Percentiles rank a stretch among this genome's conserved stretches.
These are phyloP conservation scores for Auricularia sp. DNA, from an alignment of 768 basidiomycete genomes.

Conservation along the genomic window DNA sequence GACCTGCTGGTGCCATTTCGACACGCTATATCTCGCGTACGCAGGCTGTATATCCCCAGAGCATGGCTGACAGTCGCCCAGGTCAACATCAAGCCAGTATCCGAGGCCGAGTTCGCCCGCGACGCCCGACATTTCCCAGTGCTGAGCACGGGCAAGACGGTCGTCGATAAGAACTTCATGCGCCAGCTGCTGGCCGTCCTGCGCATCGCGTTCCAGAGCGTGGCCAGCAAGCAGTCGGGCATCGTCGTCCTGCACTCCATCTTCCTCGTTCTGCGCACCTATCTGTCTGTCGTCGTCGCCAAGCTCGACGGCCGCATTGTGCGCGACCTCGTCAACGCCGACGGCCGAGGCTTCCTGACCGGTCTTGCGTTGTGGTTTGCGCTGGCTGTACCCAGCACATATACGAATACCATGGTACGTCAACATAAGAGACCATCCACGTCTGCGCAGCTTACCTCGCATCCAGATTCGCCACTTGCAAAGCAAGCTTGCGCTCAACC, in stretches of 20 bases:
- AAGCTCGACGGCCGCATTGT: slow-evolving; percentile 85
- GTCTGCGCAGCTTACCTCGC: background rate
- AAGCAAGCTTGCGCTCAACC: slow-evolving; percentile 68
- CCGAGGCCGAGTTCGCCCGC: slow-evolving; percentile 35
- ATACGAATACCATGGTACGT: slow-evolving; percentile 87
- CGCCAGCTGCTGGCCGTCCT: slow-evolving; percentile 66
- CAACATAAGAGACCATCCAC: slow-evolving; percentile 7
- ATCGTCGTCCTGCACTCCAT: slow-evolving; percentile 69
- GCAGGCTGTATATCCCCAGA: slow-evolving; percentile 11
- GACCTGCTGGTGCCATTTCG: slow-evolving; percentile 59
- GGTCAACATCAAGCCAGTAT: slow-evolving; percentile 41
- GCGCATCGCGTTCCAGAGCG: slow-evolving; percentile 59
- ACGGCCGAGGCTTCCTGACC: slow-evolving; percentile 70
- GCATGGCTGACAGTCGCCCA: slow-evolving; percentile 9
- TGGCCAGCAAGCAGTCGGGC: slow-evolving; percentile 56
- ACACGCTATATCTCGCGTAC: slow-evolving; percentile 53
- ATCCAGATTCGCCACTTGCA: slow-evolving; percentile 79
- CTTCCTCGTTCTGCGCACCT: slow-evolving; percentile 78
- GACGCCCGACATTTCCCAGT: slow-evolving; percentile 53
- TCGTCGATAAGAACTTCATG: slow-evolving; percentile 60
- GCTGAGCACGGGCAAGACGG: slow-evolving; percentile 39
- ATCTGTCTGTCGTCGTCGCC: slow-evolving; percentile 82
- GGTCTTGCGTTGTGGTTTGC: slow-evolving; percentile 85
- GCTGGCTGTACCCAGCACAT: slow-evolving; percentile 85
- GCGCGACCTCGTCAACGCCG: slow-evolving; percentile 76